Conservation (phyloP, 2,329 filamentous ascomycete species). For the Bipolaris bicolor region DNA sequence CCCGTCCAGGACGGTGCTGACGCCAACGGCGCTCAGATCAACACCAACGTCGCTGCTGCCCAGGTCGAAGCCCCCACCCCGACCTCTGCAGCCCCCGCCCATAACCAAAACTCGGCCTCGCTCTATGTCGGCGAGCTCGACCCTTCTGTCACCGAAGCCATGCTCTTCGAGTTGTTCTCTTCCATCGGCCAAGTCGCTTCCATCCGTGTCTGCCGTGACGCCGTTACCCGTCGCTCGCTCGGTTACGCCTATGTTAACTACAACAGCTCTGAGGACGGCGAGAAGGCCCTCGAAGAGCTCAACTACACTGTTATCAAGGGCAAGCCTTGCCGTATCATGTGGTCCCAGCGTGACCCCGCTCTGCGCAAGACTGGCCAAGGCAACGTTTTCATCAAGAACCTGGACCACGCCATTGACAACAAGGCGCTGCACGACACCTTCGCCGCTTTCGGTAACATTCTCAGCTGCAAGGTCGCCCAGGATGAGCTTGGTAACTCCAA, state of each 20-base stretch:
- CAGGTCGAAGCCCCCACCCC: slow-evolving; percentile 73
- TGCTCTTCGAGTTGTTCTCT: slow-evolving; percentile 99
- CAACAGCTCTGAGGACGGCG: slow-evolving; percentile 94
- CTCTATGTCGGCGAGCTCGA: slow-evolving; percentile 99
- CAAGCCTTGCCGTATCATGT: slow-evolving; percentile 99
- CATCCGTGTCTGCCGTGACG: slow-evolving; percentile 99
- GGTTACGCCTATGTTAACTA: slow-evolving; percentile 99
- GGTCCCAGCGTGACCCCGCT: slow-evolving; percentile 98
- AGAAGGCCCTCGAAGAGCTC: slow-evolving; percentile 97
- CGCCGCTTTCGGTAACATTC: slow-evolving; percentile 95
- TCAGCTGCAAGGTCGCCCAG: slow-evolving; percentile 99
- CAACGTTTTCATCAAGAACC: slow-evolving; percentile 99
- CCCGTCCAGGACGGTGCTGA: slow-evolving; percentile 74
- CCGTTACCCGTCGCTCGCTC: slow-evolving; percentile 96
- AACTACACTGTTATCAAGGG: slow-evolving; percentile 99
- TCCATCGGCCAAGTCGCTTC: slow-evolving; percentile 98
- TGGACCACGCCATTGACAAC: slow-evolving; percentile 98
- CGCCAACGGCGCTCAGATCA: slow-evolving; percentile 67
- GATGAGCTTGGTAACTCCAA: slow-evolving; percentile 97
- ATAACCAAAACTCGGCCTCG: slow-evolving; percentile 86
- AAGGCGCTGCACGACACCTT: slow-evolving; percentile 99
- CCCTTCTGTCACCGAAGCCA: slow-evolving; percentile 96
- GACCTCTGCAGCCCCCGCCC: slow-evolving; percentile 73
- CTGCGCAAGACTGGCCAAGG: slow-evolving; percentile 99
- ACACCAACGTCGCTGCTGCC: slow-evolving; percentile 73